Evolutionary conservation across 2,329 filamentous ascomycete species (phyloP).

Genomic region (Aureobasidium uvarum): DNA sequence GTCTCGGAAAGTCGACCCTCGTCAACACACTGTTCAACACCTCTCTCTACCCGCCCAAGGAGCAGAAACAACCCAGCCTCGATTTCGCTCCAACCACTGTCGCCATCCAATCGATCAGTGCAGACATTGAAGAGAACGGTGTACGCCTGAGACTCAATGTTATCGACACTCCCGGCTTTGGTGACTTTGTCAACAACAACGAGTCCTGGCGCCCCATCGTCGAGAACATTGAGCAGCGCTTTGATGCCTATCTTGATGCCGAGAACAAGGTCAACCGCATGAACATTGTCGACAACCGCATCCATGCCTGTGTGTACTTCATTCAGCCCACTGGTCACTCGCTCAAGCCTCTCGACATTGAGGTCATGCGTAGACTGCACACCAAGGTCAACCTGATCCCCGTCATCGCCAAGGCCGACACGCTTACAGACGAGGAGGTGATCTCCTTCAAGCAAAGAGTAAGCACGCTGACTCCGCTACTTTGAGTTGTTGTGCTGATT

Average conservation of each 20-base stretch:
- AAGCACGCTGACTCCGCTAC: constrained; percentile 46
- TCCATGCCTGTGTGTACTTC: constrained; percentile 99
- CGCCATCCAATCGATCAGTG: constrained; percentile 55
- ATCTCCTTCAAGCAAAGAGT: constrained; percentile 92
- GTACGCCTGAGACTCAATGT: constrained; percentile 95
- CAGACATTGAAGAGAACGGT: constrained; percentile 90
- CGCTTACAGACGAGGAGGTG: constrained; percentile 95
- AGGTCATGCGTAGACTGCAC: constrained; percentile 98
- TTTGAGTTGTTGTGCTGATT: not conserved
- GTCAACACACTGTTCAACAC: constrained; percentile 99
- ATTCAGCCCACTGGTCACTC: constrained; percentile 99
- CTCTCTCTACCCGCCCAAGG: constrained; percentile 95
- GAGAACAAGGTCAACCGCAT: constrained; percentile 99
- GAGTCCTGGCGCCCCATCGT: constrained; percentile 99
- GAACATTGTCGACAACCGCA: constrained; percentile 99
- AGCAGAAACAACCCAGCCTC: constrained; percentile 94
- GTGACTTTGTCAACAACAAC: constrained; percentile 99
- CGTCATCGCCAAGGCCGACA: constrained; percentile 98
- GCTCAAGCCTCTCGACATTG: constrained; percentile 95
- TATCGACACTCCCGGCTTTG: constrained; percentile 96
- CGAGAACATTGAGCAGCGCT: constrained; percentile 99
- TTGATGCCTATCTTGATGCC: constrained; percentile 95
- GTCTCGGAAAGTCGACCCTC: constrained; percentile 96
- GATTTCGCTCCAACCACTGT: constrained; percentile 93
- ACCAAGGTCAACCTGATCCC: constrained; percentile 99